Base-by-base conservation (phyloP, 148 eudicot genomes). In the Linanthus parryae region DNA sequence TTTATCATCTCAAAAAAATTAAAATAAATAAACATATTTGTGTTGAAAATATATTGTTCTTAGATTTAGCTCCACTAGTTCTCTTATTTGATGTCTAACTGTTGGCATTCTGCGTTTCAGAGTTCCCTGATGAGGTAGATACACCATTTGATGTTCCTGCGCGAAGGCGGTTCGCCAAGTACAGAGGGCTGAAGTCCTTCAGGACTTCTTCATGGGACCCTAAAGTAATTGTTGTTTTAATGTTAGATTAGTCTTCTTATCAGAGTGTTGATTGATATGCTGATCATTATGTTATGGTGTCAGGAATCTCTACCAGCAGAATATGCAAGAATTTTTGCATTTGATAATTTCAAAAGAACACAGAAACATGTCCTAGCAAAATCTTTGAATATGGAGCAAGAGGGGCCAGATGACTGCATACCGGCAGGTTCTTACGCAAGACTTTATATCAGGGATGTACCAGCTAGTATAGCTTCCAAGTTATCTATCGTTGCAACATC, bases 121-220 rank as follows among this genome's bases (percentile, higher is more conserved):
- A 92, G 59, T 92, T 58, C 57, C 99, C 99, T 0, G 99, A 92
- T 68, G 99, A 92, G 75, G 96, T 92, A 37, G 94, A 84, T 73
- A 74, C 99, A 42, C 99, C 96, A 19, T 7, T 84, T 36, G 99
- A 92, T 55, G 48, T 92, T 63, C 80, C 99, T 25, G 99, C 96
- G 42, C 73, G 95, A 41, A 87, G 78, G 65, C 81, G 99, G 31
- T 92, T 87, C 68, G 96, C 96, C 29, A 87, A 84, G 69, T 92
- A 84, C 51, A 75, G 99, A 78, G 96, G 96, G 34, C 73, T 92
- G 20, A 92, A 87, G 78, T 92, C 98, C 50, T 92, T 87, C 53
- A 82, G 94, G 62, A 92, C 99, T 20, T 92, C 99, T 20, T 61
- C 95, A 33, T 92, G 99, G 99, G 99, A 92, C 66, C 94, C 96